Base-by-base conservation (phyloP, 2,329 filamentous ascomycete species). In the Diaporthe humulicola region DNA sequence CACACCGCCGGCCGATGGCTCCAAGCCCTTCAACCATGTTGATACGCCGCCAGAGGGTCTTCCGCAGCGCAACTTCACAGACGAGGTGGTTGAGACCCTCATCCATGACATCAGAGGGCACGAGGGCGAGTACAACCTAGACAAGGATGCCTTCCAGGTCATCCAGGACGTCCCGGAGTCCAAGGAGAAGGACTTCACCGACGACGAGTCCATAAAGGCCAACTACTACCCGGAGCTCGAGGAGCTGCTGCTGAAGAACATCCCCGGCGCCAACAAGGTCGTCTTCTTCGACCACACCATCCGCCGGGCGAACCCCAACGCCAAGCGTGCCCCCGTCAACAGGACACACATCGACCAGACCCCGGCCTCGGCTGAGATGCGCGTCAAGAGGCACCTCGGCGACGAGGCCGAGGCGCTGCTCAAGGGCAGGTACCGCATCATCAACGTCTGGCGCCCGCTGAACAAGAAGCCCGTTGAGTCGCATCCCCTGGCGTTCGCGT, bases 241-340 rank as follows among this genome's bases (percentile, higher is more conserved):
- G 84, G 82, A 88, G 66, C 85, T 98, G 36, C 86, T 98, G 0
- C 85, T 95, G 3, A 85, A 90, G 19, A 83, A 90, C 74, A 87
- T 97, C 22, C 91, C 93, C 0, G 94, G 93, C 71, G 88, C 90
- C 36, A 88, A 90, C 73, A 88, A 88, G 6, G 87, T 98, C 40
- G 86, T 94, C 78, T 86, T 98, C 81, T 98, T 98, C 84, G 95
- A 98, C 86, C 94, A 98, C 86, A 98, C 95, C 10, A 91, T 98
- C 82, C 93, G 95, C n/a, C 90, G 93, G 56, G 87, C 90, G 15
- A 81, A 84, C 2, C 88, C 91, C 0, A 83, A 86, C 71, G 89
- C 93, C 0, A 82, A 83, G n/a, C 90, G 95, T 64, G 87, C 85
- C 1, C 95, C 95, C 2, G 95, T 97, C 0, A 90, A 87, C 17